Conservation (phyloP, 2,329 filamentous ascomycete species). For the Botryotinia convoluta region DNA sequence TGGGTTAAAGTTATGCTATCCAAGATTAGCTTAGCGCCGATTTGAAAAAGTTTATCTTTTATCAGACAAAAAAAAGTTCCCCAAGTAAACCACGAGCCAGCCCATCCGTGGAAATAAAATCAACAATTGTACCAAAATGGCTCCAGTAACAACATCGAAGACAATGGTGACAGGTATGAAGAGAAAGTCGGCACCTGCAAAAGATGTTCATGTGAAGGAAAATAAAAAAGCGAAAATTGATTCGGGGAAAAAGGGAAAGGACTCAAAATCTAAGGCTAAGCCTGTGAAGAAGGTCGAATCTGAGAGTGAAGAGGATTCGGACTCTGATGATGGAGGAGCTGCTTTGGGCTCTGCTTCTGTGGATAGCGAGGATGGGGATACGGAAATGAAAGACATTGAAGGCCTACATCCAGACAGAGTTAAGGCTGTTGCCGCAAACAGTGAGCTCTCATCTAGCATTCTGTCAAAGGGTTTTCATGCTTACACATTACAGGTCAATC, state of each 20-base stretch:
- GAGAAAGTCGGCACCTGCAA: constrained; percentile 52
- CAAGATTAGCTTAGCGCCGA: constrained; percentile 29
- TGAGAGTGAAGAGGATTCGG: constrained; percentile 35
- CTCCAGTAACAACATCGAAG: constrained; percentile 43
- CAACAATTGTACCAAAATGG: constrained; percentile 31
- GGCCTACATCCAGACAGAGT: constrained; percentile 39
- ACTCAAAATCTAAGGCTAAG: constrained; percentile 22
- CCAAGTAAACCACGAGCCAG: constrained; percentile 8
- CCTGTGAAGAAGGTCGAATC: constrained; percentile 37
- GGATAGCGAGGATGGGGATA: constrained; percentile 40
- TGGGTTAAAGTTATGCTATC: constrained; percentile 18
- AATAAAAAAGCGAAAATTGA: constrained; percentile 52
- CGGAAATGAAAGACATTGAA: constrained; percentile 37
- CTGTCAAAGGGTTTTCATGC: constrained; percentile 41
- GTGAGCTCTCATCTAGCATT: constrained; percentile 24
- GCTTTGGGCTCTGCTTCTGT: constrained; percentile 37
- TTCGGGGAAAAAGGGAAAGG: constrained; percentile 18
- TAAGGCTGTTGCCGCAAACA: constrained; percentile 35
- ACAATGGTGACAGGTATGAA: constrained; percentile 50
- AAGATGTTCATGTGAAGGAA: constrained; percentile 45
- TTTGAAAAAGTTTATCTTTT: constrained; percentile 23
- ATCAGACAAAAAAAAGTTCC: constrained; percentile 24
- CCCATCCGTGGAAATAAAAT: constrained; percentile 5
- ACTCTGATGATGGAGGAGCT: constrained; percentile 40
- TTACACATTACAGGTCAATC: constrained; percentile 50